A percentile compares a stretch with the other conserved stretches of the same genome.
Evolutionary conservation across 768 basidiomycete genomes (phyloP).

Genomic region (Lentinula sp.): DNA sequence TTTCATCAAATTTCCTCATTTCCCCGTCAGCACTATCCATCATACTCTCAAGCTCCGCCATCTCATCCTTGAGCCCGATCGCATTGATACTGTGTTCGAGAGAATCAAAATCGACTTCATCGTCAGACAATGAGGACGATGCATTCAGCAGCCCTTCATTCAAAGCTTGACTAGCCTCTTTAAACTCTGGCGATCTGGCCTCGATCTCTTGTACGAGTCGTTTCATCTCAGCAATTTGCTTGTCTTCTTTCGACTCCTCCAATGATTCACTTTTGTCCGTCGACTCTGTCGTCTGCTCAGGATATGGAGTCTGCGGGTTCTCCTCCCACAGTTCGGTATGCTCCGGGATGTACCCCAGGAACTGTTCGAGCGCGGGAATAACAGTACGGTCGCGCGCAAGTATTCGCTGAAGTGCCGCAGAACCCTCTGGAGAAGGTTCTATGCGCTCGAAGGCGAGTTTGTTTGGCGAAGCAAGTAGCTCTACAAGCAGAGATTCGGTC

Average conservation of each 20-base stretch:
- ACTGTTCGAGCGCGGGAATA: slow-evolving; percentile 22
- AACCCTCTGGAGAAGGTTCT: slow-evolving; percentile 19
- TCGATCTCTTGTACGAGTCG: neutral
- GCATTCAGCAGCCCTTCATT: neutral
- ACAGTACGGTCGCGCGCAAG: slow-evolving; percentile 23
- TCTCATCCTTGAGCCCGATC: neutral
- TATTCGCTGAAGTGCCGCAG: slow-evolving; percentile 19
- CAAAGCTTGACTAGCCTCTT: slow-evolving; percentile 2
- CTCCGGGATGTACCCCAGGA: slow-evolving; percentile 23
- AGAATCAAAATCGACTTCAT: neutral
- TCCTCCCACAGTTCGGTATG: slow-evolving; percentile 10
- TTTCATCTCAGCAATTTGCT: neutral
- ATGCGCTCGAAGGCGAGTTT: slow-evolving; percentile 11
- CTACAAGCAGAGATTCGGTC: slow-evolving; percentile 6
- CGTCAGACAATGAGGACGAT: neutral
- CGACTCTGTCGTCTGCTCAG: neutral
- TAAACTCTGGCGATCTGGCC: slow-evolving; percentile 4
- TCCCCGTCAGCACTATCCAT: neutral
- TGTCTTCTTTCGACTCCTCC: neutral
- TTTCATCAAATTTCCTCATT: neutral
- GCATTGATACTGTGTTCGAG: neutral
- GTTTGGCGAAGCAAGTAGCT: slow-evolving; percentile 22
- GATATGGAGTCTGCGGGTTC: neutral
- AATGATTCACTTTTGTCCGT: neutral
- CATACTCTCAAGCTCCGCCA: slow-evolving; percentile 1